Evolutionary conservation across 139 green algal genomes (phyloP), one percentile per base, ranked within the genome.

Genomic region (Chlamydomonas incerta): DNA sequence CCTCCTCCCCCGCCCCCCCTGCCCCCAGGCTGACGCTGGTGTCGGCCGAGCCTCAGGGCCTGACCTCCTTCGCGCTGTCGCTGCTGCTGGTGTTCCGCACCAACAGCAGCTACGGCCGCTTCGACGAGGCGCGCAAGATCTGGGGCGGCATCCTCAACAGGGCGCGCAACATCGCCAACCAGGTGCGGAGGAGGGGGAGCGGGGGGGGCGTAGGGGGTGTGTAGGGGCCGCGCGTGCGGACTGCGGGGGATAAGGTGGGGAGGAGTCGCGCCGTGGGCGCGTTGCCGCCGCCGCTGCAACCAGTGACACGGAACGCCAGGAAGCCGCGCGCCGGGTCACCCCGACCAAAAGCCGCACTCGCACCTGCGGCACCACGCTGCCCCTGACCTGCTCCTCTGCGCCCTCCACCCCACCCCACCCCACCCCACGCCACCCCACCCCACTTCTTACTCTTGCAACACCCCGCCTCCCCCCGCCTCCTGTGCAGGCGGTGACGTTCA

Each of bases 101-200:
- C 34, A 86, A 86, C 33, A 62, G 31, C 52, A 60, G 29, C 34
- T 86, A 86, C 68, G 80, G 80, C 33, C 77, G 85, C 18, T 86
- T 87, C 60, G 81, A 87, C 26, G 86, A 90, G 72, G 86, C 86
- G 34, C 86, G 86, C 28, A 90, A 90, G 73, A 81, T 90, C 47
- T 90, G 86, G 86, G 86, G 86, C 20, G 81, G 80, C 86, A 90
- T 90, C 74, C 72, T 90, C 1, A 90, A 90, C 86, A 67, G 86
- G 28, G 80, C 79, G 37, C 80, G 86, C n/a, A 85, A 90, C 86
- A 90, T 90, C 55, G 81, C 73, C 35, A 90, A 85, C 50, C 86
- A 90, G 80, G 86, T 90, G n/a, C 1, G 80, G 23, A 37, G 26
- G 34, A 18, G 18, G 35, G 20, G 31, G 20, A 20, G 21, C 23